These are phyloP conservation scores for Phoma sp. DNA, from an alignment of 2,329 filamentous ascomycete genomes.

Conservation along the genomic window DNA sequence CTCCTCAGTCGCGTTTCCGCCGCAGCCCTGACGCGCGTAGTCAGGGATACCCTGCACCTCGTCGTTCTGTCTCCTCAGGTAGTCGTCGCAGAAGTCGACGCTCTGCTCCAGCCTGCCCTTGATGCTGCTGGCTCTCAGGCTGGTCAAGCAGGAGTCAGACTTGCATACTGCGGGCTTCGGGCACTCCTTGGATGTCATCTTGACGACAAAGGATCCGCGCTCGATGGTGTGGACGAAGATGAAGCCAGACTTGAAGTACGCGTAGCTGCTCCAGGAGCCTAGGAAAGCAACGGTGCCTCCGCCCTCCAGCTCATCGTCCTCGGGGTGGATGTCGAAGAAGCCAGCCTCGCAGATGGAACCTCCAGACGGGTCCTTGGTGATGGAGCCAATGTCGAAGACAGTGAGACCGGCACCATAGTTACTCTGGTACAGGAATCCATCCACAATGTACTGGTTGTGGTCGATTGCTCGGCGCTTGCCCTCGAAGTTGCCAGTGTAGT, in stretches of 20 bases:
- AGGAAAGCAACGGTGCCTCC: conserved; percentile 50
- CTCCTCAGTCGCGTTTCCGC: conserved; percentile 12
- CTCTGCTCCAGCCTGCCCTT: conserved; percentile 26
- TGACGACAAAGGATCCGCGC: conserved; percentile 44
- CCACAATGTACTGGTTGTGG: conserved; percentile 54
- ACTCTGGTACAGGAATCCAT: conserved; percentile 48
- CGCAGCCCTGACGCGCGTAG: conserved; percentile 27
- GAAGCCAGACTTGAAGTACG: conserved; percentile 42
- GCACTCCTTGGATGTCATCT: conserved; percentile 35
- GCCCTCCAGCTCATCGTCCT: conserved; percentile 47
- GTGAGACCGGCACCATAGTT: conserved; percentile 52
- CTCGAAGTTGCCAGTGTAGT: conserved; percentile 52
- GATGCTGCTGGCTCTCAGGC: conserved; percentile 30
- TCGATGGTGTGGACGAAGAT: conserved; percentile 49
- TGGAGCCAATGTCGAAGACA: conserved; percentile 46
- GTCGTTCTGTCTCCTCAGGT: conserved; percentile 25
- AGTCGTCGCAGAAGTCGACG: conserved; percentile 29
- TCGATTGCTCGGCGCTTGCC: conserved; percentile 46
- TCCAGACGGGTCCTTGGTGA: conserved; percentile 47
- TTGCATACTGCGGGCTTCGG: conserved; percentile 31
- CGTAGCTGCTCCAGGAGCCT: conserved; percentile 51
- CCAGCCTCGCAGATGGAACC: conserved; percentile 48
- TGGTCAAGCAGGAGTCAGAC: conserved; percentile 25
- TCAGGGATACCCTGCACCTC: conserved; percentile 24
- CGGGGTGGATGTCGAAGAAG: conserved; percentile 52